Evolutionary conservation across 164 flowering plant species (phyloP).

Genomic region (Aristolochia contorta): DNA sequence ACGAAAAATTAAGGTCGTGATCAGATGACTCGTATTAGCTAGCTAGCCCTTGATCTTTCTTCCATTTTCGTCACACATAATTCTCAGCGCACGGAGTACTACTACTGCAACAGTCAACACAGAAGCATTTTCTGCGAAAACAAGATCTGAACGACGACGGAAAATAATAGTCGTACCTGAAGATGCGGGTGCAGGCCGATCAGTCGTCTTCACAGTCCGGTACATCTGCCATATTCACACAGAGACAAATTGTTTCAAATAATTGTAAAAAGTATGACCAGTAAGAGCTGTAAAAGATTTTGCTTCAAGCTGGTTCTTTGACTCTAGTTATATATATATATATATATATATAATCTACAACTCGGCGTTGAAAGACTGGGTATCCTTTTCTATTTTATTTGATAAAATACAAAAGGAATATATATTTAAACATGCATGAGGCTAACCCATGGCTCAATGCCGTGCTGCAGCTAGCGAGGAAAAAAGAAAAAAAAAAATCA

Average conservation of each 20-base stretch:
- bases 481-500: constrained; percentile 1
- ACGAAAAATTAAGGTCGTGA: too few species aligned
- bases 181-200: constrained; percentile 62
- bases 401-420: too few species aligned
- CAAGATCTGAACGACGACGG: neutral
- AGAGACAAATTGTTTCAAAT: too few species aligned
- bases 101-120: too few species aligned
- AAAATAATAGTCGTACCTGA: constrained; percentile 56
- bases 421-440: neutral
- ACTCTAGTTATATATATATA: too few species aligned
- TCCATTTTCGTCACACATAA: neutral
- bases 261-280: too few species aligned
- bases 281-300: neutral
- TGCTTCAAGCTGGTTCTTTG: neutral
- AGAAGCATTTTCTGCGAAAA: neutral
- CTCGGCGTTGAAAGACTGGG: too few species aligned
- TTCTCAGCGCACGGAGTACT: too few species aligned
- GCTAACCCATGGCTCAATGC: neutral
- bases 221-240: constrained; percentile 62
- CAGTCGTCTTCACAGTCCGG: constrained; percentile 93
- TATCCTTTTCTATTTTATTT: too few species aligned
- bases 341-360: too few species aligned
- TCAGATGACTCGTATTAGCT: neutral
- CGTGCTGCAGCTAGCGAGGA: neutral
- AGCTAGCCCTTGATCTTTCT: neutral